Evolutionary conservation across 805 yeast genomes (phyloP).

Genomic region (Nakazawaea ambrosiae): DNA sequence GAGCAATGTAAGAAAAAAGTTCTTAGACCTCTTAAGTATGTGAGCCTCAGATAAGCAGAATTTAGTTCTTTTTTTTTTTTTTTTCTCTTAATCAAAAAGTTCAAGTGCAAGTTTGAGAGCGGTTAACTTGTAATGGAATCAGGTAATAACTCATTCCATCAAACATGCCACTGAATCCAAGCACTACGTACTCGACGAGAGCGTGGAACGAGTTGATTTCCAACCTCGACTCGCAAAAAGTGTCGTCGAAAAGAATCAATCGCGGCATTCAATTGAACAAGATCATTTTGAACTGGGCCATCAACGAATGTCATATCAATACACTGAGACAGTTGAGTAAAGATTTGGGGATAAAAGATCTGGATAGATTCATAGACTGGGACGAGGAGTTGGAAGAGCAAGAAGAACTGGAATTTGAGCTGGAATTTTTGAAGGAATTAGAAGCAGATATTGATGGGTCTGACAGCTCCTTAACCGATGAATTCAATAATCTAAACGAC

Average conservation of each 20-base stretch:
- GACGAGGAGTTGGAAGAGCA: conserved; percentile 21
- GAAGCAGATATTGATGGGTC: too few relatives aligned
- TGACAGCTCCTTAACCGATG: too few relatives aligned
- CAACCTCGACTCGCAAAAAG: background rate
- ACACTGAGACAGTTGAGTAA: conserved; percentile 57
- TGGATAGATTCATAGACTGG: conserved; percentile 15
- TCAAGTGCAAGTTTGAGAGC: too few relatives aligned
- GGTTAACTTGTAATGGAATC: too few relatives aligned
- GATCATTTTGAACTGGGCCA: conserved; percentile 63
- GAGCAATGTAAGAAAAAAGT: too few relatives aligned
- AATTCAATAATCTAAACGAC: conserved; percentile 12
- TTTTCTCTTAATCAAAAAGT: too few relatives aligned
- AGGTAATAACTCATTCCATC: too few relatives aligned
- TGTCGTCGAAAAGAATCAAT: background rate
- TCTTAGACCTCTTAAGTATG: too few relatives aligned
- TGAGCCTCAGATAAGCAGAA: too few relatives aligned
- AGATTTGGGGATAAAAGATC: conserved; percentile 37
- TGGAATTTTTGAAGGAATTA: conserved; percentile 17
- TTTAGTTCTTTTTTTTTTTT: too few relatives aligned
- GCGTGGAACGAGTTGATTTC: conserved; percentile 11
- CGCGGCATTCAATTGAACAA: conserved; percentile 30
- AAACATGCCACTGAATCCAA: too few relatives aligned
- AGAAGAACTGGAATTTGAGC: conserved; percentile 18
- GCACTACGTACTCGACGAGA: conserved; percentile 1
- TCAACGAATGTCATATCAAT: conserved; percentile 70